Evolutionary conservation across 1,284 basidiomycete genomes (phyloP).

Genomic region (Trichosporon ovoides): DNA sequence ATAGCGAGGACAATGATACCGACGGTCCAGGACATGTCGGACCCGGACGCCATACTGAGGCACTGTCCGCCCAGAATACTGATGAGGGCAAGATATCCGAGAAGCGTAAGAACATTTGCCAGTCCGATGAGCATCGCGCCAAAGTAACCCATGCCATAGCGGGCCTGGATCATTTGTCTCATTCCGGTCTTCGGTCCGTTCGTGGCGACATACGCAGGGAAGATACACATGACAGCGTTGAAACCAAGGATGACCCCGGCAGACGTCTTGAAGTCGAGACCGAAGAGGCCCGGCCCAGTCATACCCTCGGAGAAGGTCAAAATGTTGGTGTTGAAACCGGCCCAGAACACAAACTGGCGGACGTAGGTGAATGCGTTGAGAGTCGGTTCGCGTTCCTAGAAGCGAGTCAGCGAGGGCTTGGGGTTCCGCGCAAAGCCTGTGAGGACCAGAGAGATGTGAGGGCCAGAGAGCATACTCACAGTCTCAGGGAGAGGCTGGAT

Average conservation of each 20-base stretch:
- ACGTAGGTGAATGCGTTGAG: conserved; percentile 31
- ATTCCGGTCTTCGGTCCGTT: conserved; percentile 82
- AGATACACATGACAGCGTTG: conserved; percentile 28
- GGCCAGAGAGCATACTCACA: conserved; percentile 23
- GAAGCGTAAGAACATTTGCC: conserved; percentile 60
- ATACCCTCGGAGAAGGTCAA: conserved; percentile 46
- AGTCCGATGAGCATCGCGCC: conserved; percentile 62
- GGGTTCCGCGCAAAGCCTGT: too few species aligned
- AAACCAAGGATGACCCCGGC: conserved; percentile 36
- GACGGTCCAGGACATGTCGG: conserved; percentile 55
- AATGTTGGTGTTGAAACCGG: conserved; percentile 46
- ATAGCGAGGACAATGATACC: conserved; percentile 81
- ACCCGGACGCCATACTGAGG: conserved; percentile 63
- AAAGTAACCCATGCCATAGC: conserved; percentile 71
- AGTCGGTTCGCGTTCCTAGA: conserved; percentile 14
- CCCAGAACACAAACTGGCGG: conserved; percentile 43
- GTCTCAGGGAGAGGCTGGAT: conserved; percentile 42
- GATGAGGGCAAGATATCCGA: conserved; percentile 71
- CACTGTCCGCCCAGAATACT: conserved; percentile 74
- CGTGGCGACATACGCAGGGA: conserved; percentile 53
- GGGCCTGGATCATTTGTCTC: conserved; percentile 78
- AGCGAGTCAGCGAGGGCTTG: conserved; percentile 2
- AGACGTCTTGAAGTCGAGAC: conserved; percentile 31
- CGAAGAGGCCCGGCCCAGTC: conserved; percentile 39
- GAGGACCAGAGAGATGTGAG: too few species aligned